These are phyloP conservation scores for Trametes meyenii DNA, from an alignment of 768 basidiomycete species.

Conservation along the genomic window DNA sequence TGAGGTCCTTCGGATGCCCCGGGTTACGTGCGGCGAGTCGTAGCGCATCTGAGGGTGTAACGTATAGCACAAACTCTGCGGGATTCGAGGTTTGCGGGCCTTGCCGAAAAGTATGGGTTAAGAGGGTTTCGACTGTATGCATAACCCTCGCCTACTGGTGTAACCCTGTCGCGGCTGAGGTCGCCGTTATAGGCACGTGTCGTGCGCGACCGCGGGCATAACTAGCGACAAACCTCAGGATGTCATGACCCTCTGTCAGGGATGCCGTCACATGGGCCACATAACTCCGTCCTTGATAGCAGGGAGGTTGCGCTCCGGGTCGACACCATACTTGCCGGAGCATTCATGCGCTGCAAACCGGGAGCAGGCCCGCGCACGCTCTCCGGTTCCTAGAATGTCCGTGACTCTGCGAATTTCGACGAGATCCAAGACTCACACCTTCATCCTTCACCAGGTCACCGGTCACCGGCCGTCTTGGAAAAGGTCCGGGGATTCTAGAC, in stretches of 20 bases:
- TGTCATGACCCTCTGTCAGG: not conserved
- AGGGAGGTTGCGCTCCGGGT: not conserved
- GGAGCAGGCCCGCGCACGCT: not conserved
- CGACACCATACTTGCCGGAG: not conserved
- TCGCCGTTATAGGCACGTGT: not conserved
- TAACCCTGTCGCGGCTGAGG: not conserved
- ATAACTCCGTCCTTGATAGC: not conserved
- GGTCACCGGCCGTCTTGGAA: not conserved
- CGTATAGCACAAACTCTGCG: no score
- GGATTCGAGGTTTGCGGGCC: no score
- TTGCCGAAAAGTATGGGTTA: no score
- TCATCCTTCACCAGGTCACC: not conserved
- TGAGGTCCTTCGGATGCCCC: no score
- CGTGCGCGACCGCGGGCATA: not conserved
- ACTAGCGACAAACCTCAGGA: not conserved
- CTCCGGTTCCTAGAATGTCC: not conserved
- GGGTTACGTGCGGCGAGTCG: no score
- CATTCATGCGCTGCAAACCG: not conserved
- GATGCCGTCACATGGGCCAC: constrained; percentile 18
- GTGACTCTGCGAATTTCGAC: not conserved
- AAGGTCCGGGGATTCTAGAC: constrained; percentile 8
- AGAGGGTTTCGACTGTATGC: no score
- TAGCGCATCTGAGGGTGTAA: no score
- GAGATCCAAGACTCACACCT: not conserved
- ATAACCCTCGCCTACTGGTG: not conserved